A percentile compares a stretch with the other conserved stretches of the same genome.
phyloP scores from a whole-genome alignment of 148 eudicot genomes.

The Heliosperma pusillum region DNA sequence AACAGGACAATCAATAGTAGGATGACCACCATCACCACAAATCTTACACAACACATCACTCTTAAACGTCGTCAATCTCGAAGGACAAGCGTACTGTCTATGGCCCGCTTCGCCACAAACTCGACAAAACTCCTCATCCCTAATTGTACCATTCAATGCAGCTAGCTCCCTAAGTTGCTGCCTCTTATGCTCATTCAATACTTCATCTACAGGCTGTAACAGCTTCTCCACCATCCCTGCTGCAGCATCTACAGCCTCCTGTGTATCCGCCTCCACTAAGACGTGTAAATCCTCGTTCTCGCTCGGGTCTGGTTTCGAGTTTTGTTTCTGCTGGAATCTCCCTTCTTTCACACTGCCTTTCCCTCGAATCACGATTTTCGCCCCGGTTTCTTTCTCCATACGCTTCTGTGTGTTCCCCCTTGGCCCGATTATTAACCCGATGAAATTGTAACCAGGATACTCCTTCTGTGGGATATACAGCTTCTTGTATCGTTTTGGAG shows the following conservation, averaged over 20 bases:
- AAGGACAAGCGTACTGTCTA: conserved; percentile 76
- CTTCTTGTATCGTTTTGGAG: conserved; percentile 82
- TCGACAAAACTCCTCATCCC: conserved; percentile 84
- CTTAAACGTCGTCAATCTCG: conserved; percentile 62
- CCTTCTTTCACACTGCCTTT: conserved; percentile 87
- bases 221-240: conserved; percentile 91
- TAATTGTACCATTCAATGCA: conserved; percentile 81
- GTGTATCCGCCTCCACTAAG: conserved; percentile 87
- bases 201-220: conserved; percentile 84
- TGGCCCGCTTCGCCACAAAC: conserved; percentile 92
- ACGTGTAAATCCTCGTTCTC: conserved; percentile 98
- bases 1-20: conserved; percentile 83
- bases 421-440: conserved; percentile 89
- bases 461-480: conserved; percentile 85
- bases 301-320: conserved; percentile 63
- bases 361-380: conserved; percentile 84
- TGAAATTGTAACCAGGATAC: conserved; percentile 82
- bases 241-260: conserved; percentile 80
- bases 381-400: conserved; percentile 90
- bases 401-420: conserved; percentile 90
- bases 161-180: conserved; percentile 87
- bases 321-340: conserved; percentile 64
- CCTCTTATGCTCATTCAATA: conserved; percentile 79
- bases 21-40: conserved; percentile 94
- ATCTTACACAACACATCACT: conserved; percentile 83